A percentile compares a stretch with the other conserved stretches of the same genome.
phyloP scores from a whole-genome alignment of 176 grass and related monocot genomes.

The Rhynchospora breviuscula region DNA sequence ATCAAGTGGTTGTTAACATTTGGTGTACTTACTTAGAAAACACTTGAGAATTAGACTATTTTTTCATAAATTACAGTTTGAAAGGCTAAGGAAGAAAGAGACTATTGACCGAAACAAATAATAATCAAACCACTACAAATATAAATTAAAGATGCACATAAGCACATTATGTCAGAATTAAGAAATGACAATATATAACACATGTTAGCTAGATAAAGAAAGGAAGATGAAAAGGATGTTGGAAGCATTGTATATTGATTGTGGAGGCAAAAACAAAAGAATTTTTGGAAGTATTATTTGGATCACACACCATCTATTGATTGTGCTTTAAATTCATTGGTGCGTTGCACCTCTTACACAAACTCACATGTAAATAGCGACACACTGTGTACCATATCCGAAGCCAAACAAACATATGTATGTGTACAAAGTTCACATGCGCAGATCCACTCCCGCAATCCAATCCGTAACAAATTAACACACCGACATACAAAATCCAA shows the following conservation, averaged over 20 bases:
- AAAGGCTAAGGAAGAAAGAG: background rate
- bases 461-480: background rate
- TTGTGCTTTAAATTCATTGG: slow-evolving; percentile 5
- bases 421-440: slow-evolving; percentile 23
- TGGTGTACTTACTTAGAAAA: background rate
- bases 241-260: slow-evolving; percentile 4
- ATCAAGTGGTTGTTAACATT: background rate
- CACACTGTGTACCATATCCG: background rate
- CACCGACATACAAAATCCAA: background rate
- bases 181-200: background rate
- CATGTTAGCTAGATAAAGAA: background rate
- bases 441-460: background rate
- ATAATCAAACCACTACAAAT: too few relatives aligned
- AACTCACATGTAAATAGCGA: slow-evolving; percentile 15
- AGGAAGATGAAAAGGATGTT: background rate
- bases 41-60: background rate
- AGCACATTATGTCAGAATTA: background rate
- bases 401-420: background rate
- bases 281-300: background rate
- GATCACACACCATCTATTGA: background rate
- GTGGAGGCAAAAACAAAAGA: background rate
- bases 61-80: background rate
- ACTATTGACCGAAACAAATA: background rate
- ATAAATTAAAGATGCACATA: too few relatives aligned
- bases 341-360: slow-evolving; percentile 4